Evolutionary conservation across 306 rosid genomes (phyloP), one percentile per base, ranked within the genome.

Genomic region (Rosa multiflora): DNA sequence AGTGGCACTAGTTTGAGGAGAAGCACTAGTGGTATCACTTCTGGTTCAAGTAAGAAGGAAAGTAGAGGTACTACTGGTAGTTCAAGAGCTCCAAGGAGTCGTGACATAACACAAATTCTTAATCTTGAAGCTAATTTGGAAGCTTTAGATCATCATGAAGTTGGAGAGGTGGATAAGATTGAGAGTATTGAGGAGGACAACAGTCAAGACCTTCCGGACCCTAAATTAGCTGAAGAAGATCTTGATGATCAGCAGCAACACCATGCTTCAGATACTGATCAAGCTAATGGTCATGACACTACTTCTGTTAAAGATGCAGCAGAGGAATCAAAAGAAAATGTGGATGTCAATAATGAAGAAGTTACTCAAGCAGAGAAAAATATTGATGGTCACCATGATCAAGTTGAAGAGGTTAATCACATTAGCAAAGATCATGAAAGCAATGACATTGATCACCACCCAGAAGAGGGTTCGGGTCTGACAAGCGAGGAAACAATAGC

Each of bases 31-130:
- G 46, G 23, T 43, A 62, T 78, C 12, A 47, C 62, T 14, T 9
- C 52, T 26, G 70, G 49, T 42, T 8, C 48, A 67, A 40, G 53
- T 39, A 89, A 82, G 84, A 90, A 83, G 81, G 87, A 79, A 21
- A 44, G 58, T 74, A 18, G 40, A 67, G 48, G 44, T 69, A 21
- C 76, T 26, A 5, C 73, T 29, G 39, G 29, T 21, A n/a, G 58
- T 42, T 73, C 83, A 12, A 77, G 53, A 23, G 75, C 49, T 81
- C 29, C 82, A 2, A 76, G 62, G 77, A 76, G 43, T 23, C 23
- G 0, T 43, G 74, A 39, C 56, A 74, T 76, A 18, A 49, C 52
- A 0, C 48, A 61, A 39, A 37, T 2, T 10, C 29, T 48, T 1
- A 51, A 47, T 61, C 83, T 64, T 75, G 85, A 82, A 64, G 52